Percentiles rank a stretch among this genome's conserved stretches.
phyloP scores from a whole-genome alignment of 31 red algal genomes.

The Bonnemaisonia californica region DNA sequence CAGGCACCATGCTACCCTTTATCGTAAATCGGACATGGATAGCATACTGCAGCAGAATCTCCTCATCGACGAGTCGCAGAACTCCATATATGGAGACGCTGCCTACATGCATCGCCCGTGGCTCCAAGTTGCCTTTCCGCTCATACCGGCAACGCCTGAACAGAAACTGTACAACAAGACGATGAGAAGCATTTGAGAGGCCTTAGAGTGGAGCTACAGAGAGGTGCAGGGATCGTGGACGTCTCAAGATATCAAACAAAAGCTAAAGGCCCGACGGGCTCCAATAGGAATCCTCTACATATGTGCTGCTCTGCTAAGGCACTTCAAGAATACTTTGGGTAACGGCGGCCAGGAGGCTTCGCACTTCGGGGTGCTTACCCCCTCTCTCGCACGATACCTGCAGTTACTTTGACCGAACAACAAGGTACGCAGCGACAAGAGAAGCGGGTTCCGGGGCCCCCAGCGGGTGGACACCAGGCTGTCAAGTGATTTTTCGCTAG shows the following conservation, averaged over 20 bases:
- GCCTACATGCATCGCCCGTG: constrained; percentile 31
- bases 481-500: no score
- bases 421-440: no score
- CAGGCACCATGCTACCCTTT: constrained; percentile 43
- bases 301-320: constrained; percentile 2
- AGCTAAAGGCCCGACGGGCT: constrained; percentile 25
- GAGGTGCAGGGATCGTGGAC: constrained; percentile 35
- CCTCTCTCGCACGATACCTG: no score
- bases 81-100: constrained; percentile 42
- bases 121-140: constrained; percentile 10
- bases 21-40: constrained; percentile 19
- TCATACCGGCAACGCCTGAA: not conserved
- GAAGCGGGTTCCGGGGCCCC: no score
- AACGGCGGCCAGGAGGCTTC: constrained; percentile 24
- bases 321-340: constrained; percentile 6
- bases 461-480: no score
- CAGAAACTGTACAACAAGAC: not conserved
- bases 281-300: constrained; percentile 42
- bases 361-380: no score
- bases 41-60: not conserved
- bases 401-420: no score
- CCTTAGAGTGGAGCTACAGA: constrained; percentile 31
- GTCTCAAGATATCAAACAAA: constrained; percentile 15
- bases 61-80: not conserved
- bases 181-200: constrained; percentile 33